A percentile compares a stretch with the other conserved stretches of the same genome.
phyloP scores from a whole-genome alignment of 140 eudicot species.

The Artemisia princeps region DNA sequence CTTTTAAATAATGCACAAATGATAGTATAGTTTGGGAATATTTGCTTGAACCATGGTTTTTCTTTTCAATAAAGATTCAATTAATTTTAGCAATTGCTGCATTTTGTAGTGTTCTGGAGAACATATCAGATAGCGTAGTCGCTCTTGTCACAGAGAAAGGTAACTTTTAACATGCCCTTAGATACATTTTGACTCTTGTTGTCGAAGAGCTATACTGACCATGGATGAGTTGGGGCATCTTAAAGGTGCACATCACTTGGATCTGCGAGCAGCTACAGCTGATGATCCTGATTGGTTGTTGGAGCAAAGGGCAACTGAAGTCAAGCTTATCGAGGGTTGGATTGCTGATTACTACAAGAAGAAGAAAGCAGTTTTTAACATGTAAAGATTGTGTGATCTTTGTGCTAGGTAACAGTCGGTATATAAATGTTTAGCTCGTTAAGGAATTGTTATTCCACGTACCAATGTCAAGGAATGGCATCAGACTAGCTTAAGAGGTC shows the following conservation, averaged over 20 bases:
- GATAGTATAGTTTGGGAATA: neutral
- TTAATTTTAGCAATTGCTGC: neutral
- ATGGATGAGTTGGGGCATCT: neutral
- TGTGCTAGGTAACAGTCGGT: neutral
- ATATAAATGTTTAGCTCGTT: neutral
- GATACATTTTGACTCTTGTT: constrained; percentile 1
- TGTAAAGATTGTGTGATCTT: constrained; percentile 22
- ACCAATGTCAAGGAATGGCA: neutral
- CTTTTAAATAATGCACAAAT: neutral
- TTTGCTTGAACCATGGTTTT: neutral
- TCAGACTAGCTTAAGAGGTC: neutral
- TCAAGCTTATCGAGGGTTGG: constrained; percentile 59
- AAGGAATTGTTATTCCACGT: neutral
- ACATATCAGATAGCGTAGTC: constrained; percentile 57
- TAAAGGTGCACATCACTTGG: constrained; percentile 91
- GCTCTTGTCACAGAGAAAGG: constrained; percentile 79
- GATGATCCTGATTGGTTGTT: constrained; percentile 91
- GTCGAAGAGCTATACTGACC: neutral
- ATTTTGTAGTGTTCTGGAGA: constrained; percentile 65
- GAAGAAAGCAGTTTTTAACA: constrained; percentile 27
- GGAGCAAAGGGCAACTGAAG: constrained; percentile 63
- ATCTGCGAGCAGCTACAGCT: constrained; percentile 60
- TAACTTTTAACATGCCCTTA: constrained; percentile 18
- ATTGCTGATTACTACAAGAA: constrained; percentile 37
- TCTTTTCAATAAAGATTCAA: no score